Conservation (phyloP, 1,284 basidiomycete genomes). For the Volvariella volvacea region DNA sequence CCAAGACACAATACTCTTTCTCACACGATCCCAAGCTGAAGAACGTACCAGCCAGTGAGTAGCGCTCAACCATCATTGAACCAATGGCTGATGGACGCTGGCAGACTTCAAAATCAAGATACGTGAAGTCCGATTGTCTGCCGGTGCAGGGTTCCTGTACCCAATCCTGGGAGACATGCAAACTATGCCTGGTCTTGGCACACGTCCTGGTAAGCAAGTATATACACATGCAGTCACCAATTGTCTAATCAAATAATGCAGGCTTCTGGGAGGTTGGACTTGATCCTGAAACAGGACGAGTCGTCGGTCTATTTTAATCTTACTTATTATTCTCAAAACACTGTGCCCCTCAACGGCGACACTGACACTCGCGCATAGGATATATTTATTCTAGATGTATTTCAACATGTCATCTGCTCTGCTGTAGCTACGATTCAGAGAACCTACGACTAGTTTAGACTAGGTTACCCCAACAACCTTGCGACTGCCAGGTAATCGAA, state of each 20-base stretch:
- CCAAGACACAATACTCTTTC: constrained; percentile 97
- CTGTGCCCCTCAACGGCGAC: not conserved
- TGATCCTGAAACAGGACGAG: constrained; percentile 65
- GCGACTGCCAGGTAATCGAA: constrained; percentile 42
- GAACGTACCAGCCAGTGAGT: constrained; percentile 69
- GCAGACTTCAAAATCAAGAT: constrained; percentile 91
- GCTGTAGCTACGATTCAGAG: no score
- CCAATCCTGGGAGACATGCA: constrained; percentile 94
- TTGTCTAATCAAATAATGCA: no score
- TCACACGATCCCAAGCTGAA: constrained; percentile 92
- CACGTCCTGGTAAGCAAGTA: constrained; percentile 67
- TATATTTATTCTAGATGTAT: not conserved
- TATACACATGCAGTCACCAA: no score
- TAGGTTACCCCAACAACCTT: no score
- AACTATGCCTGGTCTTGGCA: constrained; percentile 96
- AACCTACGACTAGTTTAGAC: no score
- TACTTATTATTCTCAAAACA: not conserved
- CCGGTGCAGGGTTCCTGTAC: constrained; percentile 95
- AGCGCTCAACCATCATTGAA: constrained; percentile 12
- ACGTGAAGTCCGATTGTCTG: constrained; percentile 82
- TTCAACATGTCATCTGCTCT: not conserved
- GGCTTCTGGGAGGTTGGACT: constrained; percentile 85
- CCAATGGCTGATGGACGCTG: not conserved
- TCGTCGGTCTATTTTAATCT: constrained; percentile 71
- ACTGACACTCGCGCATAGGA: not conserved